Evolutionary conservation across 1,139 yeast species (phyloP), one percentile per base, ranked within the genome.

Genomic region (Yamadazyma triangularis): DNA sequence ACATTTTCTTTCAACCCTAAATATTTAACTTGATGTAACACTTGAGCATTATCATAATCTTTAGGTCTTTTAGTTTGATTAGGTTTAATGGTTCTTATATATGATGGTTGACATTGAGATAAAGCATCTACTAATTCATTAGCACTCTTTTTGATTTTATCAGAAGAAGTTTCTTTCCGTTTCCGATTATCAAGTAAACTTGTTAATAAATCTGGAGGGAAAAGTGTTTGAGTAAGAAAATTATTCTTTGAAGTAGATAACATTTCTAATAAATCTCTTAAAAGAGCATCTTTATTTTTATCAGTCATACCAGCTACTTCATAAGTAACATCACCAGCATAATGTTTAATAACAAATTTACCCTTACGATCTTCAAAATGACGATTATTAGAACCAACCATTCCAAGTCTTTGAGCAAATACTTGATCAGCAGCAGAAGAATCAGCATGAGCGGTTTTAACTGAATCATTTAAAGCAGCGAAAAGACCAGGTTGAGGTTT

Each of bases 361-460:
- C 81, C 78, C 43, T 86, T 81, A 50, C 98, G 79, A 47, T 86
- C 77, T 51, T 89, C 96, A 50, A 93, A 88, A 58, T 93, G 94
- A 24, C 84, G 81, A 56, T 89, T 89, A 23, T 74, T 62, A 3
- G 89, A 69, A 14, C 73, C 73, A 36, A 93, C 85, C 78, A 87
- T 71, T 42, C 88, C 85, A 48, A 91, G 70, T 60, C 97, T 75
- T 67, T 88, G 96, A 22, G 93, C 85, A 59, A 93, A 93, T 2
- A 94, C 87, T 61, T 88, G 96, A 58, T 93, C 99, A 0, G 98
- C 97, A 9, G 98, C 98, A 35, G 70, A 75, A 1, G 96, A 84
- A 54, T 93, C 98, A 3, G 99, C 99, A 57, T 93, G 98, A 0
- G 98, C 98, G 12, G 97, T 93, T 29, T 96, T 96, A 53, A 89